Evolutionary conservation across 108 stramenopile species (phyloP).

Genomic region (Cyclotella cryptica): DNA sequence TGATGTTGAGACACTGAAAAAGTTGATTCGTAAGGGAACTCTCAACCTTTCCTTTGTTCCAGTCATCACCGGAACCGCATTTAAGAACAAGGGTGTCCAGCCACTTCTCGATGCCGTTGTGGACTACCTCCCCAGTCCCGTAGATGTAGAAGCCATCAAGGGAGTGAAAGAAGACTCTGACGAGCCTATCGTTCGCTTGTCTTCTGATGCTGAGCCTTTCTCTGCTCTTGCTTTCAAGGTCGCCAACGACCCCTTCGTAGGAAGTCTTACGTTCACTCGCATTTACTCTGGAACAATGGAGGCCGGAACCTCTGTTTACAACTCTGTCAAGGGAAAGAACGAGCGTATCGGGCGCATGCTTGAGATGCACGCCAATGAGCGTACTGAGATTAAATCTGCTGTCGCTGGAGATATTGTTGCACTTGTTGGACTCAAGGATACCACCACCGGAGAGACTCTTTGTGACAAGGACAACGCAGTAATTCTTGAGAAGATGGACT

Average conservation of each 20-base stretch:
- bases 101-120: slow-evolving; percentile 97
- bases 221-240: slow-evolving; percentile 99
- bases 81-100: slow-evolving; percentile 99
- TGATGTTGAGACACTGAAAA: slow-evolving; percentile 81
- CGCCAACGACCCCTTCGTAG: slow-evolving; percentile 96
- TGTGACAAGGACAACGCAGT: slow-evolving; percentile 82
- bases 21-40: slow-evolving; percentile 93
- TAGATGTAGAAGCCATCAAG: slow-evolving; percentile 95
- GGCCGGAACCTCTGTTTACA: slow-evolving; percentile 91
- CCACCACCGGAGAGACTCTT: slow-evolving; percentile 98
- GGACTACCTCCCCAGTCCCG: slow-evolving; percentile 97
- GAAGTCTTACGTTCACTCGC: slow-evolving; percentile 94
- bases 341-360: slow-evolving; percentile 98
- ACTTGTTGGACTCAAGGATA: slow-evolving; percentile 95
- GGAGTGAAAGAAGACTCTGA: slow-evolving; percentile 80
- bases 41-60: slow-evolving; percentile 86
- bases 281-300: slow-evolving; percentile 96
- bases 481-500: slow-evolving; percentile 98
- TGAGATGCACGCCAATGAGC: slow-evolving; percentile 97
- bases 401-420: slow-evolving; percentile 97
- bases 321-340: slow-evolving; percentile 98
- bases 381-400: slow-evolving; percentile 90
- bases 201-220: slow-evolving; percentile 91
- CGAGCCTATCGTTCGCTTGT: slow-evolving; percentile 68
- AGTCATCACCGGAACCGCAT: slow-evolving; percentile 96